Evolutionary conservation across 768 basidiomycete species (phyloP), one percentile per base, ranked within the genome.

Genomic region (Boletus edulis): DNA sequence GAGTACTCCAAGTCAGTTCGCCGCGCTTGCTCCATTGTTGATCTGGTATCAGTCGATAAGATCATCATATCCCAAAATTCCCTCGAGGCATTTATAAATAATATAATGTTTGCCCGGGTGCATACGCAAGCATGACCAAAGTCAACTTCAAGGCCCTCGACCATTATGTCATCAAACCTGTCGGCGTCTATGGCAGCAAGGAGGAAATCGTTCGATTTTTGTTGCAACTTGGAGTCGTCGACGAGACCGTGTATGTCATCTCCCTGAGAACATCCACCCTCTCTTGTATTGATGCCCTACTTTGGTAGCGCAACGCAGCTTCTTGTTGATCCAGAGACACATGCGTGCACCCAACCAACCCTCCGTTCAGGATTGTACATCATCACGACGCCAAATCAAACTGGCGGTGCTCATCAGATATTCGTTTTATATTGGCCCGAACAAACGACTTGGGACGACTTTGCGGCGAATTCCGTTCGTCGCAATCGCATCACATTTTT

Each of bases 381-480:
- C 32, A 4, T 65, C 38, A 54, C 51, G 4, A 29, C 58, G 5
- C 49, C 51, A 17, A 50, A 41, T 17, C 46, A 57, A 22, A 38
- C 20, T 0, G 43, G 15, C 14, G 31, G 8, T 3, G 29, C 43
- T 2, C 63, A 72, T 24, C 62, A 71, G 18, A 46, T 80, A 6
- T 82, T 80, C 48, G 73, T 82, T 14, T 59, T 86, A 8, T 85
- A 81, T 52, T 86, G 85, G 84, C 85, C 84, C 0, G 82, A 86
- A 14, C 34, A 11, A 35, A 35, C 13, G 11, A 35, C 14, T 6
- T 35, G 34, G 29, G 82, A 84, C 61, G 66, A 71, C 12, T 35
- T 13, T 35, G 76, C 80, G 0, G 38, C 67, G 7, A 69, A 75
- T 2, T 68, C 80, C 5, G 75, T 81, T 46, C 62, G 72, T 29